phyloP scores from a whole-genome alignment of 2,329 filamentous ascomycete genomes.

The Epichloe baconii region DNA sequence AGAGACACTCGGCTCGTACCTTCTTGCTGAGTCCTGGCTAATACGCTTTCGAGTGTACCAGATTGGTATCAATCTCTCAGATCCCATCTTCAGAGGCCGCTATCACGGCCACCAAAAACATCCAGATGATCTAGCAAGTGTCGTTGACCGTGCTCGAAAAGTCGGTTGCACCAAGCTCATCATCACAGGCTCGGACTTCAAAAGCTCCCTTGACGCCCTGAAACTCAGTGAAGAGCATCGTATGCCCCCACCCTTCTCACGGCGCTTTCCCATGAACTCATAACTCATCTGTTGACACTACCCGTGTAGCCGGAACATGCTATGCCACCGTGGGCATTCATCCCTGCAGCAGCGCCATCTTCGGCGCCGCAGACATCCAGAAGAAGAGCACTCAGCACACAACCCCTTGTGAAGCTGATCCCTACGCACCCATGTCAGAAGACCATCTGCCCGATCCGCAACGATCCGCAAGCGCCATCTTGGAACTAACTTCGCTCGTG shows the following conservation, averaged over 20 bases:
- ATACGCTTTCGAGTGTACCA: conserved; percentile 17
- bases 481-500: conserved; percentile 52
- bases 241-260: conserved; percentile 21
- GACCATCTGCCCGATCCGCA: conserved; percentile 31
- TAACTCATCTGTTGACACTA: background rate
- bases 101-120: conserved; percentile 73
- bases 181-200: conserved; percentile 80
- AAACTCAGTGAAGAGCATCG: conserved; percentile 61
- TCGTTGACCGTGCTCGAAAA: conserved; percentile 64
- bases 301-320: conserved; percentile 53
- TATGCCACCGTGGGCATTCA: conserved; percentile 91
- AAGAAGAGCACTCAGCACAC: conserved; percentile 27
- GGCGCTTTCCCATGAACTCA: background rate
- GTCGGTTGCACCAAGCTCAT: conserved; percentile 83
- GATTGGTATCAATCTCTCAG: conserved; percentile 93
- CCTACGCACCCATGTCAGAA: conserved; percentile 33
- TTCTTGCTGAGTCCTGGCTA: background rate
- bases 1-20: background rate
- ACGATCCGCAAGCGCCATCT: conserved; percentile 37
- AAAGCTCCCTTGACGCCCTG: conserved; percentile 63
- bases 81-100: conserved; percentile 74
- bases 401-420: conserved; percentile 40
- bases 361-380: conserved; percentile 44
- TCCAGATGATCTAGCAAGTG: conserved; percentile 58
- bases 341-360: conserved; percentile 73